These are phyloP conservation scores for Fusarium albidum DNA, from an alignment of 2,329 filamentous ascomycete genomes.

Conservation along the genomic window DNA sequence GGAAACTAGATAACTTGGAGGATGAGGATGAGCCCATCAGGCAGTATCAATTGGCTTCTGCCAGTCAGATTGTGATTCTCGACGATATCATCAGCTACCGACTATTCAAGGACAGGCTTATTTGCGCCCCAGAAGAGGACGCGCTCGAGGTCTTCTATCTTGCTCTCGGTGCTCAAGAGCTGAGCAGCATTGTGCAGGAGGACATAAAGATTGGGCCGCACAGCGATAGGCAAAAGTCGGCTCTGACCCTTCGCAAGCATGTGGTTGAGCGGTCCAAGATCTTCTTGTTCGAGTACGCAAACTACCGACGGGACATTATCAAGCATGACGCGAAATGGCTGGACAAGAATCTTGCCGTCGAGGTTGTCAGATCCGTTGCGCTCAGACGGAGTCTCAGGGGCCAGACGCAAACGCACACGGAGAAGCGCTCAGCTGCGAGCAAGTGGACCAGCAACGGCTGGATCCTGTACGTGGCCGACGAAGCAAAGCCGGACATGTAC, in stretches of 20 bases:
- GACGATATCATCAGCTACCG: slow-evolving; percentile 92
- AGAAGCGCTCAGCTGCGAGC: slow-evolving; percentile 78
- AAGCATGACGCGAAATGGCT: slow-evolving; percentile 91
- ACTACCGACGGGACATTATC: slow-evolving; percentile 79
- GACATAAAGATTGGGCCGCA: slow-evolving; percentile 75
- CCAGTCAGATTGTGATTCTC: slow-evolving; percentile 77
- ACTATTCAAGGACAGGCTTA: slow-evolving; percentile 83
- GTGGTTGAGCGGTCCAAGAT: slow-evolving; percentile 89
- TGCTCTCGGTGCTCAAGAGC: slow-evolving; percentile 77
- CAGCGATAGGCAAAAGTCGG: slow-evolving; percentile 72
- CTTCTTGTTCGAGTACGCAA: slow-evolving; percentile 80
- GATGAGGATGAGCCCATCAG: slow-evolving; percentile 73
- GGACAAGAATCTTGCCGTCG: slow-evolving; percentile 81
- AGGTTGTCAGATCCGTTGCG: slow-evolving; percentile 79
- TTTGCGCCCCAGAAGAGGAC: slow-evolving; percentile 92
- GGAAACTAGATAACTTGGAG: slow-evolving; percentile 59
- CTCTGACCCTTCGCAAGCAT: slow-evolving; percentile 75
- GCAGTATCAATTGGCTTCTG: slow-evolving; percentile 79
- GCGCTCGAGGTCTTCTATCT: slow-evolving; percentile 84
- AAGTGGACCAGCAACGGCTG: slow-evolving; percentile 62
- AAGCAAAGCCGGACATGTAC: slow-evolving; percentile 79
- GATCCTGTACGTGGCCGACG: slow-evolving; percentile 79
- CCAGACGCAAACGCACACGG: slow-evolving; percentile 72
- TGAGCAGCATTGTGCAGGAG: slow-evolving; percentile 82
- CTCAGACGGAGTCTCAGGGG: slow-evolving; percentile 80